Conservation (phyloP, 208 protist genomes). For the Trypanosoma platydactyli region DNA sequence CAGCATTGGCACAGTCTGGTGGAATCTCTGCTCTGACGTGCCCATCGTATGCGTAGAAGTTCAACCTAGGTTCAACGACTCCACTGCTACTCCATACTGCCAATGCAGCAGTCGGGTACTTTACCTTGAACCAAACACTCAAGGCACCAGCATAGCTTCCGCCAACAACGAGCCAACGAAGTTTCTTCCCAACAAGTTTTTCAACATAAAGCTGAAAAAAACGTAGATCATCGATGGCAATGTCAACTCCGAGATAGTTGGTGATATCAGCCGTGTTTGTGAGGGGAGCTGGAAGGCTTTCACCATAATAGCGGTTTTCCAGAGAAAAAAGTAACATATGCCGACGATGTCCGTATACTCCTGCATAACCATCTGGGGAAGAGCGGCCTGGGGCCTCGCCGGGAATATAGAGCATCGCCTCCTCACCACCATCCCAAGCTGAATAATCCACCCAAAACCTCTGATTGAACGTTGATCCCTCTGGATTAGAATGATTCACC, state of each 20-base stretch:
- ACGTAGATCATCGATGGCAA: constrained; percentile 38
- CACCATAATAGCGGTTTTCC: constrained; percentile 51
- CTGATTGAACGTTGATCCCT: constrained; percentile 30
- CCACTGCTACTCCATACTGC: constrained; percentile 46
- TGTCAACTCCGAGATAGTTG: constrained; percentile 35
- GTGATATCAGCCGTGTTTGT: constrained; percentile 22
- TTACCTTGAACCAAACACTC: constrained; percentile 39
- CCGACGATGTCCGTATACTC: constrained; percentile 30
- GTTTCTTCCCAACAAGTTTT: constrained; percentile 25
- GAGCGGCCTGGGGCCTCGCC: constrained; percentile 26
- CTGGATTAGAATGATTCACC: constrained; percentile 27
- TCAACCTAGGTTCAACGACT: constrained; percentile 42
- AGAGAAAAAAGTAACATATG: constrained; percentile 35
- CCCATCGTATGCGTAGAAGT: constrained; percentile 43
- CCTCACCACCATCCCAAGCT: constrained; percentile 17
- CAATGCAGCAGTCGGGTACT: constrained; percentile 35
- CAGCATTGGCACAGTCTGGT: constrained; percentile 19
- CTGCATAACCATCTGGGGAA: constrained; percentile 31
- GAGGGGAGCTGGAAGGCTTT: constrained; percentile 37
- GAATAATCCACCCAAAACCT: constrained; percentile 40
- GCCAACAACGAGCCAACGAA: constrained; percentile 42
- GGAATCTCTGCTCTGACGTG: constrained; percentile 33
- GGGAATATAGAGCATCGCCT: constrained; percentile 37
- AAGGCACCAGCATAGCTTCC: constrained; percentile 50
- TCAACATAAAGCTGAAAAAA: constrained; percentile 32